Base-by-base conservation (phyloP, 2,329 filamentous ascomycete species). In the Aspergillus brunneoviolaceus region DNA sequence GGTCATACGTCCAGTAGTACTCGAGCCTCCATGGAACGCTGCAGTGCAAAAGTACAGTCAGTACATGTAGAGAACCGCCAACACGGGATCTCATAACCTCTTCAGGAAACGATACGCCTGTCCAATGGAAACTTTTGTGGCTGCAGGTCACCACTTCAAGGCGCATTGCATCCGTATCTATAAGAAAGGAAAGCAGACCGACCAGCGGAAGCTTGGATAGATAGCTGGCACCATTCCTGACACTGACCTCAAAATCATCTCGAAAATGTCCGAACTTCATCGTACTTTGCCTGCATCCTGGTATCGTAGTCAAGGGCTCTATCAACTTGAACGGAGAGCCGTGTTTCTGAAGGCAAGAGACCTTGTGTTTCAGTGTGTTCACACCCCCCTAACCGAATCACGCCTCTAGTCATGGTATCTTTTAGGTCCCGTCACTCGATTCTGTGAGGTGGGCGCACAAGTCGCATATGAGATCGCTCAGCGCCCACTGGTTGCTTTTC, bases 401-500 rank as follows among this genome's bases (percentile, higher is more conserved):
- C 6, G 7, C 42, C 10, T 27, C 25, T 52, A 82, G 80, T 77
- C 80, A 39, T 84, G 81, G 82, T 82, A 83, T 69, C 73, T 84
- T 27, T 74, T 84, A 1, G 82, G 82, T 1, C 82, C 82, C 0
- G 74, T 83, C n/a, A 83, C 81, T 14, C 73, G 78, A 51, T 84
- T 84, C 63, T 70, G 76, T 52, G 65, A 67, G 3, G 68, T 76
- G 12, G 74, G 74, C 0, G 73, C 79, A 55, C 72, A 74, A 35
- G 74, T 83, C 27, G 69, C 74, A 5, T 84, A 84, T 67, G 82
- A 84, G 60, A 76, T 84, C 58, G 81, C 81, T 1, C 80, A 82
- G 64, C 73, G 80, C 21, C 70, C 74, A 0, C 65, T 83, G 27
- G 70, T 72, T 25, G 80, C 69, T 21, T 65, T 76, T 39, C 74